A percentile compares a stretch with the other conserved stretches of the same genome.
Evolutionary conservation across 2,329 filamentous ascomycete species (phyloP).

Genomic region (Fusarium longipes): DNA sequence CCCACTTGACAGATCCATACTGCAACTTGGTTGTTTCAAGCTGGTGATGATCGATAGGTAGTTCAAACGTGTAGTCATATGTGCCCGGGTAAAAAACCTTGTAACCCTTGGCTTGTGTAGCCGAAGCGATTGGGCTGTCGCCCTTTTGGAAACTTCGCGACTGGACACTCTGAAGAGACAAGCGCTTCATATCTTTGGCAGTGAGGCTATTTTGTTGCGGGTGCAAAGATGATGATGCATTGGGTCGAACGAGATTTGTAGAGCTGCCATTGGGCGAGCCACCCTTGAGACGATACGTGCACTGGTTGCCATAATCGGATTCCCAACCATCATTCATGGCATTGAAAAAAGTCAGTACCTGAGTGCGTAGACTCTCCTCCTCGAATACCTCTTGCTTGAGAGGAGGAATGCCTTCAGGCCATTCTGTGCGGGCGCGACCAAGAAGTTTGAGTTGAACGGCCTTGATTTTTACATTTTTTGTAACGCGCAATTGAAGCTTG

Average conservation of each 20-base stretch:
- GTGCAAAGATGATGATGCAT: slow-evolving; percentile 34
- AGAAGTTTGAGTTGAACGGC: slow-evolving; percentile 87
- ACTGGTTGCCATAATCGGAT: slow-evolving; percentile 72
- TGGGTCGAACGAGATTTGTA: slow-evolving; percentile 47
- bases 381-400: slow-evolving; percentile 86
- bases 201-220: slow-evolving; percentile 47
- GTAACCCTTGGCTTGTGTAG: slow-evolving; percentile 76
- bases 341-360: slow-evolving; percentile 94
- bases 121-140: slow-evolving; percentile 73
- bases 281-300: slow-evolving; percentile 63
- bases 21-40: slow-evolving; percentile 91
- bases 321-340: slow-evolving; percentile 72
- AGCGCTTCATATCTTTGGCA: slow-evolving; percentile 68
- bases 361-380: slow-evolving; percentile 85
- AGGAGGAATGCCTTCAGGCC: slow-evolving; percentile 95
- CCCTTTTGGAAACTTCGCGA: slow-evolving; percentile 87
- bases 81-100: slow-evolving; percentile 82
- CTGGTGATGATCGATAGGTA: slow-evolving; percentile 88
- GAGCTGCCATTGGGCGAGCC: slow-evolving; percentile 51
- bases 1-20: slow-evolving; percentile 87
- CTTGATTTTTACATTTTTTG: slow-evolving; percentile 93
- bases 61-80: slow-evolving; percentile 80
- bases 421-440: slow-evolving; percentile 88
- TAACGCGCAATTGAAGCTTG: slow-evolving; percentile 81
- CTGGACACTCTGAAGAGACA: slow-evolving; percentile 84